Evolutionary conservation across 805 yeast genomes (phyloP), one percentile per base, ranked within the genome.

Genomic region (Suhomyces sp.): DNA sequence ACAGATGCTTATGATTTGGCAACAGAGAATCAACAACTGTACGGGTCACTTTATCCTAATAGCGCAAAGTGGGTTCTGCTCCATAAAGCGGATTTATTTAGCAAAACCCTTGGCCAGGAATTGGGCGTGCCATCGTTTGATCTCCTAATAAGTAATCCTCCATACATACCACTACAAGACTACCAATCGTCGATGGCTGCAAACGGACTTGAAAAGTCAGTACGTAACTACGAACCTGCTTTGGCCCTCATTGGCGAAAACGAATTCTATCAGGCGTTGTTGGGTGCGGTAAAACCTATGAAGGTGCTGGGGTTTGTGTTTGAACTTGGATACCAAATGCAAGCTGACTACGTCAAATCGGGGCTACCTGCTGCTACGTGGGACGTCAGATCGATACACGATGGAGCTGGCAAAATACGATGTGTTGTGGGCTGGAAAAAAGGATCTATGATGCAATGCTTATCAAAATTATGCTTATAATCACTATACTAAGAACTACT

Each of bases 141-240:
- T 53, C 49, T 93, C 2, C 62, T 94, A 0, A 78, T 85, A 0
- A 82, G 96, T n/a, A 93, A 93, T 59, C 99, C 99, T 0, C 99
- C 99, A 0, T 93, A 93, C 62, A 85, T 92, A 5, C 82, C 89
- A 0, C 6, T 27, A 2, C 45, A 55, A 0, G 83, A 84, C 46
- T 79, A 79, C 60, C 54, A 54, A 8, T 60, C 66, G 3, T 67
- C 78, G 0, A 47, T 67, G 9, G 43, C 47, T 1, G 46, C 9
- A 7, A 63, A 66, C 37, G 83, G 82, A 3, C 81, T 84, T 0
- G 87, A 83, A 51, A 63, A 60, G 44, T 86, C 96, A 0, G 98
- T 93, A 0, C 69, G 78, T 39, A 39, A 67, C 10, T 85, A 79
- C 65, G 99, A 93, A 68, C 98, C 99, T 0, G 60, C 63, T 22